Base-by-base conservation (phyloP, 2,329 filamentous ascomycete species). In the Fusarium coffeatum region DNA sequence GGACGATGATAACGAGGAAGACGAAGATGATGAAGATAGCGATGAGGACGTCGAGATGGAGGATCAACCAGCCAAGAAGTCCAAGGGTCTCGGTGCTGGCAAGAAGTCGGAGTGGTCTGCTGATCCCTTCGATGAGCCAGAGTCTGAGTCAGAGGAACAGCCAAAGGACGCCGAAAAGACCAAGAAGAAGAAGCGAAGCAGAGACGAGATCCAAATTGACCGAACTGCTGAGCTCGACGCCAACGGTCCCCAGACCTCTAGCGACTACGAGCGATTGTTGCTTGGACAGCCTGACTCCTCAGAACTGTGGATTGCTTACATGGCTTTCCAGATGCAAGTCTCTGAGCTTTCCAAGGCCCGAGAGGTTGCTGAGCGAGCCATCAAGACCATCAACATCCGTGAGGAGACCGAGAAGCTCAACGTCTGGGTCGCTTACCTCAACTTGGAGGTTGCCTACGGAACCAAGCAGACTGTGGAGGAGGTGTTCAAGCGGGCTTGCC, bases 281-380 rank as follows among this genome's bases (percentile, higher is more conserved):
- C 88, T 99, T 23, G 93, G 94, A 59, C 92, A 97, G 78, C 94
- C 96, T 4, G 94, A 98, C 81, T 95, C 93, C n/a, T 97, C 95
- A 1, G 86, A 91, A 66, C 87, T 98, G 28, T 99, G 96, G 96
- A 93, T 98, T 57, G 89, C 93, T 71, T 99, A 99, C 83, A 98
- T 99, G 93, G 94, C 94, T n/a, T 97, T 97, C 87, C 93, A 98
- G 81, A 90, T 98, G 80, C 92, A 97, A 77, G 88, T 97, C 55
- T 93, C 93, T 77, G 96, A 99, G 81, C 86, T 97, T 22, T 89
- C 91, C 66, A 96, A 94, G 80, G 94, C 96, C 15, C 90, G 95
- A 50, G 92, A 95, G 71, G 91, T 98, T 63, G 94, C 93, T 3
- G 92, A 98, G 81, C 92, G 96, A 66, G 96, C 96, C 20, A 88